Percentiles rank a stretch among this genome's conserved stretches.
Evolutionary conservation across 345 rosid genomes (phyloP).

Genomic region (Carallia brachiata): DNA sequence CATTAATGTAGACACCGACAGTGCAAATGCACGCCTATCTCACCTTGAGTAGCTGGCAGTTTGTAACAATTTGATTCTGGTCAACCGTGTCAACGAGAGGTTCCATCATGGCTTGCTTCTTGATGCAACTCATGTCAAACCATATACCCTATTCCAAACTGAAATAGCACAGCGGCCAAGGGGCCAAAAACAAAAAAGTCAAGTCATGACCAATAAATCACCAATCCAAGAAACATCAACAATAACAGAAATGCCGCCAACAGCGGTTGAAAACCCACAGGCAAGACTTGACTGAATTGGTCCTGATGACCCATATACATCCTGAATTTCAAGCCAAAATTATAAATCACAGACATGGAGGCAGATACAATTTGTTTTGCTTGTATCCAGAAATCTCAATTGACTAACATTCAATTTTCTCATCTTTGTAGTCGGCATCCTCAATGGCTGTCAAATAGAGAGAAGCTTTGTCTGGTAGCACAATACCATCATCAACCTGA

Average conservation of each 20-base stretch:
- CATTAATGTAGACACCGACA: neutral
- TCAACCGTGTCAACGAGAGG: conserved; percentile 97
- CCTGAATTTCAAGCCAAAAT: neutral
- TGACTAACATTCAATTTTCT: conserved; percentile 87
- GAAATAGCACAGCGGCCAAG: conserved; percentile 16
- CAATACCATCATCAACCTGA: conserved; percentile 76
- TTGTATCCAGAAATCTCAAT: neutral
- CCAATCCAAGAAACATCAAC: neutral
- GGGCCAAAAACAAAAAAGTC: neutral
- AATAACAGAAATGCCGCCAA: conserved; percentile 2
- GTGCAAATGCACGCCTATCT: neutral
- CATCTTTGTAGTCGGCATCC: conserved; percentile 94
- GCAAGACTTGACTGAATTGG: neutral
- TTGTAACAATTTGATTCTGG: conserved; percentile 88
- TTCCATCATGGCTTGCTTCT: conserved; percentile 93
- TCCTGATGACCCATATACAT: neutral
- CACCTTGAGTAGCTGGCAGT: conserved; percentile 81
- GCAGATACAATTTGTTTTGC: neutral
- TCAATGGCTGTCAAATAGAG: conserved; percentile 88
- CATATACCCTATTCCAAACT: conserved; percentile 95
- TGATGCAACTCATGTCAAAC: conserved; percentile 97
- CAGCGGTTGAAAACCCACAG: conserved; percentile 1
- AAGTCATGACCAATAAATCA: conserved; percentile 7
- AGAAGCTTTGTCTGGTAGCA: conserved; percentile 92
- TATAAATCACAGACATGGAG: neutral